Percentiles rank a stretch among this genome's conserved stretches.
Evolutionary conservation across 225 moss, liverwort and hornwort genomes (phyloP).

Genomic region (Marchantia polymorpha): DNA sequence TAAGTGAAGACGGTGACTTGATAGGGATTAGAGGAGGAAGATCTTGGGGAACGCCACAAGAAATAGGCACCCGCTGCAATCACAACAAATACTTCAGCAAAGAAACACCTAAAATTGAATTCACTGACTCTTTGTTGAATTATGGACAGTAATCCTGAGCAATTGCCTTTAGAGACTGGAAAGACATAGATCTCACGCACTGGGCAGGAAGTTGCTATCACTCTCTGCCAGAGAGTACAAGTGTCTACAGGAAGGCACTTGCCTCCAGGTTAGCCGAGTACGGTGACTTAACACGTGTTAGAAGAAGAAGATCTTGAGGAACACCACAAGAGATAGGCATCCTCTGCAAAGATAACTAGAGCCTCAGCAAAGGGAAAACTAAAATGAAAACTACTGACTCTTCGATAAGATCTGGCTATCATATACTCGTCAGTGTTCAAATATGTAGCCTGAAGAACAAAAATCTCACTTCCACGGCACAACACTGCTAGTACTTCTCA

Average conservation of each 20-base stretch:
- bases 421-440: too few species aligned
- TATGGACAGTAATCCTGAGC: too few species aligned
- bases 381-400: too few species aligned
- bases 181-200: too few species aligned
- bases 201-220: too few species aligned
- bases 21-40: conserved; percentile 12
- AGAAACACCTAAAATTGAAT: neutral
- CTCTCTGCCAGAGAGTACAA: too few species aligned
- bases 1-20: conserved; percentile 36
- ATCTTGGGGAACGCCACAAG: conserved; percentile 59
- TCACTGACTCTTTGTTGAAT: too few species aligned
- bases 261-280: conserved; percentile 24
- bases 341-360: neutral
- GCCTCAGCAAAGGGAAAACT: neutral
- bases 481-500: too few species aligned
- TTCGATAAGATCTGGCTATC: too few species aligned
- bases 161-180: too few species aligned
- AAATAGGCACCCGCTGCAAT: conserved; percentile 29
- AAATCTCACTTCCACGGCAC: too few species aligned
- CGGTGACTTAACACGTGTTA: conserved; percentile 31
- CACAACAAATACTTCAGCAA: neutral
- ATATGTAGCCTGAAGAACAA: too few species aligned
- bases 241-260: conserved; percentile 43
- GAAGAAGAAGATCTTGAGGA: conserved; percentile 38
- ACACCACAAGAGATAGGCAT: conserved; percentile 58